Conservation (phyloP, 352 stramenopile genomes). For the Pythium diclinum region DNA sequence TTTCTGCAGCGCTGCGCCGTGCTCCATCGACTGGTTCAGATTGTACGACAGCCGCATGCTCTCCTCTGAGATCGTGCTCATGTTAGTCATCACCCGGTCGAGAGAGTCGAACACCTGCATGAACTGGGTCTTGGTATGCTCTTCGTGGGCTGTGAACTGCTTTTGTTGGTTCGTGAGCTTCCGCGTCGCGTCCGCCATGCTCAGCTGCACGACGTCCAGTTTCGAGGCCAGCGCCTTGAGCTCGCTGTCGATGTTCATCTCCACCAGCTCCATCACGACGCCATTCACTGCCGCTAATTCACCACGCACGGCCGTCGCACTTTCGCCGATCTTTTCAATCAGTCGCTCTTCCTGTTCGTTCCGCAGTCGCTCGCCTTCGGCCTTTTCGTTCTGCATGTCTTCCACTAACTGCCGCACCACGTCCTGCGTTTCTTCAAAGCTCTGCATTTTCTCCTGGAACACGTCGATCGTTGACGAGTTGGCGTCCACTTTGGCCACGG, state of each 20-base stretch:
- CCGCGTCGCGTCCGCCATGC: conserved; percentile 43
- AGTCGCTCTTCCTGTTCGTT: conserved; percentile 48
- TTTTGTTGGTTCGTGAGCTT: conserved; percentile 63
- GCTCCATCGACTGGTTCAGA: conserved; percentile 56
- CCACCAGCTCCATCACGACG: conserved; percentile 51
- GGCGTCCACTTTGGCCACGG: conserved; percentile 42
- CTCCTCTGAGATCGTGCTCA: conserved; percentile 70
- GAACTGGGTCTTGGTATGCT: conserved; percentile 61
- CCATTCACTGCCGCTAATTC: conserved; percentile 51
- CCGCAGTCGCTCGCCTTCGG: conserved; percentile 43
- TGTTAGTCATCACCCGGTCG: conserved; percentile 54
- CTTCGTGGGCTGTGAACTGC: conserved; percentile 45
- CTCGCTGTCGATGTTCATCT: conserved; percentile 56
- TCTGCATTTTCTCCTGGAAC: conserved; percentile 44
- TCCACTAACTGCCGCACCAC: conserved; percentile 37
- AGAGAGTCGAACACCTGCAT: conserved; percentile 64
- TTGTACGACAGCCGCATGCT: conserved; percentile 68
- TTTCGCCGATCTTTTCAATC: conserved; percentile 58
- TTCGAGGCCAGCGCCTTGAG: conserved; percentile 49
- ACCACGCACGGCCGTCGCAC: conserved; percentile 37
- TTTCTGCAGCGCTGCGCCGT: conserved; percentile 38
- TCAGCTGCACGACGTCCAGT: conserved; percentile 57
- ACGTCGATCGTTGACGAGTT: conserved; percentile 28
- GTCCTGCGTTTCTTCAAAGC: conserved; percentile 59
- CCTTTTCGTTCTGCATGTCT: conserved; percentile 41